Evolutionary conservation across 768 basidiomycete species (phyloP).

Genomic region (Pulveroboletus sp.): DNA sequence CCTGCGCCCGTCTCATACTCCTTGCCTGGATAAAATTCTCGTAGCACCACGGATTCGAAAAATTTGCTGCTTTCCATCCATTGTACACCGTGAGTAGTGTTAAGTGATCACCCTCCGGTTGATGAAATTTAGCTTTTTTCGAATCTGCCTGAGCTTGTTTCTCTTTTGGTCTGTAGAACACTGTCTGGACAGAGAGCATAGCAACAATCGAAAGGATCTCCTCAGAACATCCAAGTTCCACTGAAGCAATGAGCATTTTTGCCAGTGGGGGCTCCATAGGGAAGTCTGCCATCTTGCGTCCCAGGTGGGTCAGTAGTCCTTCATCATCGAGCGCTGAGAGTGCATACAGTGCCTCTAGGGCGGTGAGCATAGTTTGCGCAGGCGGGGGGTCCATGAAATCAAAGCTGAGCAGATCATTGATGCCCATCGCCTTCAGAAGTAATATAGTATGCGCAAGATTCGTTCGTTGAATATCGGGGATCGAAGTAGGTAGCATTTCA

Average conservation of each 20-base stretch:
- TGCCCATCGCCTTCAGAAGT: slow-evolving; percentile 97
- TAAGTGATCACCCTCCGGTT: slow-evolving; percentile 95
- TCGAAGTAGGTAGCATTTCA: slow-evolving; percentile 96
- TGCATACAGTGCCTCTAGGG: slow-evolving; percentile 90
- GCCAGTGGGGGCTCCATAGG: slow-evolving; percentile 95
- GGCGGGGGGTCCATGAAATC: slow-evolving; percentile 99
- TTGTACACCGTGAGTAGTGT: slow-evolving; percentile 94
- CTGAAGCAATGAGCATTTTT: slow-evolving; percentile 97
- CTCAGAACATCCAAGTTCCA: slow-evolving; percentile 96
- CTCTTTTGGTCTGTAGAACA: slow-evolving; percentile 99
- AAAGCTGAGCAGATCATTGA: slow-evolving; percentile 96
- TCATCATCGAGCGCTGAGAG: slow-evolving; percentile 96
- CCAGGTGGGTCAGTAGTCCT: slow-evolving; percentile 87
- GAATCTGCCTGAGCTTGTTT: slow-evolving; percentile 99
- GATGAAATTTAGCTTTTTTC: slow-evolving; percentile 99
- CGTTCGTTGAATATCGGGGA: slow-evolving; percentile 96
- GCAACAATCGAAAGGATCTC: slow-evolving; percentile 96
- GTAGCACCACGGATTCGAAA: slow-evolving; percentile 98
- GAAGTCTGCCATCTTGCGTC: slow-evolving; percentile 99
- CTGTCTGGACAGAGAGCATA: slow-evolving; percentile 94
- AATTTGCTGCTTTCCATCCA: slow-evolving; percentile 95
- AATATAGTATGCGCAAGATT: slow-evolving; percentile 91
- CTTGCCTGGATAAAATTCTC: slow-evolving; percentile 98
- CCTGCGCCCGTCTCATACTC: slow-evolving; percentile 95
- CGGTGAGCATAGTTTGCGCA: slow-evolving; percentile 93